Base-by-base conservation (phyloP, 768 basidiomycete genomes). In the Leccinum disarticulatum region DNA sequence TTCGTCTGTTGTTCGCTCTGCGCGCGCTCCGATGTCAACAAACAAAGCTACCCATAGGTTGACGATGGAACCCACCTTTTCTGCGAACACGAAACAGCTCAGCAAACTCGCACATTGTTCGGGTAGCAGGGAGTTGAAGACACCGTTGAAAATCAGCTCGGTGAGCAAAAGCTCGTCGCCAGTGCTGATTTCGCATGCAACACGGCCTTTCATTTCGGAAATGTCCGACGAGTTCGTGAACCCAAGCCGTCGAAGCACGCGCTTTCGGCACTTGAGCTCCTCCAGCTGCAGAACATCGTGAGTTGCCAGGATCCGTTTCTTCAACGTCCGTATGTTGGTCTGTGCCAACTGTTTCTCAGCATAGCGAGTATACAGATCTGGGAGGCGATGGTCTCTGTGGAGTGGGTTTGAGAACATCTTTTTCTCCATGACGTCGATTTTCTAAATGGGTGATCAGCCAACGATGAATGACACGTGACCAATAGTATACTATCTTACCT, bases 151-250 rank as follows among this genome's bases (percentile, higher is more conserved):
- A 60, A 99, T 88, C 68, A 99, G 83, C 74, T 98, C 97, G 1
- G 97, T 99, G 62, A 99, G 81, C 35, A 99, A 80, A 54, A 99
- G 77, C 76, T 99, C 97, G 69, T 99, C 97, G 7, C 97, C 97
- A 2, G 95, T 88, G 70, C 91, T 94, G 75, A 99, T 98, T 76
- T 99, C 97, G 72, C 97, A 99, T 17, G 97, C 97, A 1, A 99
- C 96, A 41, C 97, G 82, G 1, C 97, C 97, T 77, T 99, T 99
- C 83, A 95, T 87, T 71, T 98, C 97, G 22, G 98, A 93, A 59
- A 98, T 97, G 73, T 98, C 96, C 1, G 88, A 83, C 10, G 86
- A 72, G 14, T 83, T 88, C 3, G 94, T 95, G 79, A 98, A 98
- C 0, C 90, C 95, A 6, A 99, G 77, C 35, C 97, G 84, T 36